Base-by-base conservation (phyloP, 2,329 filamentous ascomycete genomes). In the Ophiognomonia clavigignenti-juglandacearum region DNA sequence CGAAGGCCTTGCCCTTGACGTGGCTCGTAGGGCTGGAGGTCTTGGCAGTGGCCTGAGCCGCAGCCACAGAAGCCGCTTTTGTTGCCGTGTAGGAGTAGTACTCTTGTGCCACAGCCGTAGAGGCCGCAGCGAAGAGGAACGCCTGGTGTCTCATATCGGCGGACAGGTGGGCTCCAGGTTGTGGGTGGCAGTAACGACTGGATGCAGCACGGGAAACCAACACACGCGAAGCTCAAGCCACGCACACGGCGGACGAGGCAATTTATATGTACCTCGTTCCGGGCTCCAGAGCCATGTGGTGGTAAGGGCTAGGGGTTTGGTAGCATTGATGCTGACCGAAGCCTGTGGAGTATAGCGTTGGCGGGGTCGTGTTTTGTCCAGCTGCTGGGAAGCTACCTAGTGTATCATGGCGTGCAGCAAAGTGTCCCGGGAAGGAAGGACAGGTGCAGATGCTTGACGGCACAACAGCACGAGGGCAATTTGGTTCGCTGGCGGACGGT, bases 1-100 rank as follows among this genome's bases (percentile, higher is more conserved):
- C 77, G 60, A 91, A 91, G 0, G 75, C 80, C 60, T 83, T 80
- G 52, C 88, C 88, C 60, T 80, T 74, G 43, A 90, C 80, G 57
- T 80, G 61, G 61, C 74, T 82, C 26, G 75, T 80, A 2, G 82
- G 80, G 51, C 78, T 80, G 51, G 68, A 65, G 1, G 82, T 82
- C 59, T 73, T 71, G 10, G 80, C 81, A 1, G 78, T 84, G 7
- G 81, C 81, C 43, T 72, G 73, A 22, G 79, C 78, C 16, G 73
- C 72, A 5, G 71, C 69, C 7, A 84, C 78, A 38, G 70, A 68
- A 18, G 68, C 61, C 16, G 72, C 60, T 22, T 63, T 67, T 4
- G 78, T 82, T 3, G 77, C 73, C 14, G 78, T 82, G 61, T 76
- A 73, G 26, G 51, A 53, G 61, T 76, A 74, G 32, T 52, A 54